Evolutionary conservation across 1,139 yeast species (phyloP).

Genomic region (Candida mesenterica): DNA sequence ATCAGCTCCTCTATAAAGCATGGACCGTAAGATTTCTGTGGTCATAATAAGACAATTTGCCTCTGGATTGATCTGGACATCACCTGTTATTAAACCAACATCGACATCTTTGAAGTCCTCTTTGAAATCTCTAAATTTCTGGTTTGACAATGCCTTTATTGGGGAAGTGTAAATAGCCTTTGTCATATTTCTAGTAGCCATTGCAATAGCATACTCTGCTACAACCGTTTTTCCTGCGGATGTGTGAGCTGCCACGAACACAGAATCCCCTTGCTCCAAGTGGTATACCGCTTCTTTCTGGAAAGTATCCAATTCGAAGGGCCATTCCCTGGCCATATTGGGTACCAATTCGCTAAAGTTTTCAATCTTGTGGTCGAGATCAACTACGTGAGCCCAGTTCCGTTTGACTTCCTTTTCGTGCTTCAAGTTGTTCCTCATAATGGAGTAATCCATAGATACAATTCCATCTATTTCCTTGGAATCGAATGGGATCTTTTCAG

Average conservation of each 20-base stretch:
- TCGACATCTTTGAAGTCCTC: constrained; percentile 78
- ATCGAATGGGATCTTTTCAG: constrained; percentile 26
- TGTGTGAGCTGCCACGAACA: constrained; percentile 96
- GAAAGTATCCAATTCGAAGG: constrained; percentile 89
- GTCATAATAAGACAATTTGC: constrained; percentile 98
- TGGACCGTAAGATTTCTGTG: constrained; percentile 89
- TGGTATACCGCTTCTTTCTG: constrained; percentile 97
- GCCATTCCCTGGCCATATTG: constrained; percentile 89
- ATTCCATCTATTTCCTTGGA: constrained; percentile 65
- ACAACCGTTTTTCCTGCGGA: constrained; percentile 94
- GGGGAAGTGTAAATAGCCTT: constrained; percentile 93
- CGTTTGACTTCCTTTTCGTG: constrained; percentile 41
- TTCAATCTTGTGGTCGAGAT: constrained; percentile 75
- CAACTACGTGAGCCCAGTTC: constrained; percentile 96
- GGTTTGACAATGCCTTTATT: constrained; percentile 88
- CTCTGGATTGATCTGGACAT: constrained; percentile 95
- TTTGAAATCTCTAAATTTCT: constrained; percentile 88
- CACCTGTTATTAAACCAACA: constrained; percentile 96
- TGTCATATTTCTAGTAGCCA: constrained; percentile 87
- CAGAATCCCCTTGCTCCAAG: constrained; percentile 95
- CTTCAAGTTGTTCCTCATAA: constrained; percentile 25
- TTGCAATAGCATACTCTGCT: constrained; percentile 92
- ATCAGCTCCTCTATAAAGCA: constrained; percentile 96
- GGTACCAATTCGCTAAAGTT: constrained; percentile 89
- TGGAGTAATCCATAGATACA: constrained; percentile 59